These are phyloP conservation scores for Brassica carinata DNA, from an alignment of 345 rosid species.

Conservation along the genomic window DNA sequence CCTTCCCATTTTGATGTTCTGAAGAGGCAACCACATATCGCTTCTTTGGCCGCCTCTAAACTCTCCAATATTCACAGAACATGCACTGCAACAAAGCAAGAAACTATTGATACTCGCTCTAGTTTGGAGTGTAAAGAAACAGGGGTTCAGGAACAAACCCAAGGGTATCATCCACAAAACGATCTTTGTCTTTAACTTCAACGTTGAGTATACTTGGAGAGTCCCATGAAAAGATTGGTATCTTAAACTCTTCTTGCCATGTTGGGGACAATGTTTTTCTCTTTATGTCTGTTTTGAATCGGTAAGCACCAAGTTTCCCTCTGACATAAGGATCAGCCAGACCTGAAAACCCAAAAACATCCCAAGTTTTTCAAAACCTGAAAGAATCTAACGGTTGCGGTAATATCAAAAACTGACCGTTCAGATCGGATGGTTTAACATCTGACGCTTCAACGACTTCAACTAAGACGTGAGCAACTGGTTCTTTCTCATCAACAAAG, in stretches of 20 bases:
- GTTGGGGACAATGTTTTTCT: conserved; percentile 81
- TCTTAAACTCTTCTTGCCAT: conserved; percentile 86
- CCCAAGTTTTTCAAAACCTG: conserved; percentile 3
- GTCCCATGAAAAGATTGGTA: conserved; percentile 86
- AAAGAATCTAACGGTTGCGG: not conserved
- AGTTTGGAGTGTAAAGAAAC: not conserved
- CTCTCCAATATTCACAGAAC: conserved; percentile 59
- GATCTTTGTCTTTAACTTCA: conserved; percentile 91
- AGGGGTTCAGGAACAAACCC: conserved; percentile 60
- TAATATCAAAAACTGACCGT: conserved; percentile 56
- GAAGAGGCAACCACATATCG: conserved; percentile 89
- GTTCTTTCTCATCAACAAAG: conserved; percentile 80
- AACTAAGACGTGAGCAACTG: conserved; percentile 66
- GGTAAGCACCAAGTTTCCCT: conserved; percentile 79
- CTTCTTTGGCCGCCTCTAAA: conserved; percentile 73
- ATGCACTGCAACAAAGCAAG: conserved; percentile 48
- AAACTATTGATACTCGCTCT: not conserved
- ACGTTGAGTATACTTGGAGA: conserved; percentile 56
- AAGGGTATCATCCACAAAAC: conserved; percentile 73
- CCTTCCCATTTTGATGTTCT: conserved; percentile 77
- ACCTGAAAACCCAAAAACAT: conserved; percentile 54
- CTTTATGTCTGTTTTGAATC: conserved; percentile 69
- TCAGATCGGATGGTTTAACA: conserved; percentile 80
- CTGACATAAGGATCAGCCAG: conserved; percentile 93
- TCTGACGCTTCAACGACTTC: conserved; percentile 89